Conservation (phyloP, 495 filamentous ascomycete species). For the Xylaria sp. region DNA sequence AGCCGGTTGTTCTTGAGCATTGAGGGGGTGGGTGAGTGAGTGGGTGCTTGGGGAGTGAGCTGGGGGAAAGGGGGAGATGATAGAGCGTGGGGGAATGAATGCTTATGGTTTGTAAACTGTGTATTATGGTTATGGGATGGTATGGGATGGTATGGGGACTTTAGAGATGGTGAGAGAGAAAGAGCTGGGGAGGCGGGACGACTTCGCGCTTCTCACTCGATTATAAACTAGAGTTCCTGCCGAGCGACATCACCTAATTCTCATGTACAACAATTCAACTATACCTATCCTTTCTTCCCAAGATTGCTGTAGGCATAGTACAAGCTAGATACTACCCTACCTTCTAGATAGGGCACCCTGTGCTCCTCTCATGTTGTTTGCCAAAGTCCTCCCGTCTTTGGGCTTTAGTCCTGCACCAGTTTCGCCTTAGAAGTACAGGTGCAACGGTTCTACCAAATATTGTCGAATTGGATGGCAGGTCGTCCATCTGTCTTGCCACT, state of each 20-base stretch:
- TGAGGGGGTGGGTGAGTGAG: too few species aligned
- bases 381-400: not conserved
- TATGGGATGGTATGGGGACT: too few species aligned
- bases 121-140: not conserved
- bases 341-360: not conserved
- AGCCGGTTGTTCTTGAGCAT: slow-evolving; percentile 70
- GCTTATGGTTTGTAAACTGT: not conserved
- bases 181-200: too few species aligned
- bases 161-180: too few species aligned
- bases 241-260: not conserved
- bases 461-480: not conserved
- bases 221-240: not conserved
- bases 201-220: not conserved
- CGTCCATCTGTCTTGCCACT: not conserved
- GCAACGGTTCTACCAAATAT: too few species aligned
- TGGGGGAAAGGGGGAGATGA: not conserved
- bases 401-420: not conserved
- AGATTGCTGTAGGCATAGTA: too few species aligned
- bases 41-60: too few species aligned
- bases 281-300: not conserved
- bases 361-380: not conserved
- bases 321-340: not conserved
- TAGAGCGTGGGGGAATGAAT: too few species aligned
- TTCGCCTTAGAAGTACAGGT: not conserved
- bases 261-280: not conserved